These are phyloP conservation scores for Noccaea bulbosa DNA, from an alignment of 345 rosid genomes.

Conservation along the genomic window DNA sequence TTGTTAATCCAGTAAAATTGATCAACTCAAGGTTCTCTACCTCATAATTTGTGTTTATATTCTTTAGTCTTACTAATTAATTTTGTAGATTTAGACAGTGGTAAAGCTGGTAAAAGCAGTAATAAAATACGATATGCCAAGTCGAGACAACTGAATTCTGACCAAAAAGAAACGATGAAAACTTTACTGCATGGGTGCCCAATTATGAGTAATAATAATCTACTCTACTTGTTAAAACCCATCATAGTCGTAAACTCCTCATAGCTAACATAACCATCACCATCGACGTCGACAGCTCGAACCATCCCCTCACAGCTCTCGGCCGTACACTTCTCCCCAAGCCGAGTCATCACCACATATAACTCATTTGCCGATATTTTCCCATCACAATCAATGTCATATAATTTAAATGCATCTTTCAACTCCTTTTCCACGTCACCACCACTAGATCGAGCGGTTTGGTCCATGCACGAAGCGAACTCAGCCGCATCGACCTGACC, in stretches of 20 bases:
- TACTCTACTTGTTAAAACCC: slow-evolving; percentile 29
- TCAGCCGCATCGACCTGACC: slow-evolving; percentile 71
- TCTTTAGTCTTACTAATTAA: neutral
- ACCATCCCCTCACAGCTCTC: slow-evolving; percentile 72
- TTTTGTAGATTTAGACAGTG: neutral
- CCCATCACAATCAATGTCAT: slow-evolving; percentile 73
- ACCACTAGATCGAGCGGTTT: slow-evolving; percentile 22
- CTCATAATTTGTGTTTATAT: neutral
- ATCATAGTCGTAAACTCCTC: slow-evolving; percentile 89
- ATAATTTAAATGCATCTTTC: slow-evolving; percentile 71
- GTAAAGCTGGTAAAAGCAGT: too few species aligned
- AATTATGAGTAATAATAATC: neutral
- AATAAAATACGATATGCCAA: too few species aligned
- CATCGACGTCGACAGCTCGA: slow-evolving; percentile 69
- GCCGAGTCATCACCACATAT: slow-evolving; percentile 62
- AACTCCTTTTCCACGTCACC: slow-evolving; percentile 48
- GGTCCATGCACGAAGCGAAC: slow-evolving; percentile 48
- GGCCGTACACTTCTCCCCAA: slow-evolving; percentile 65
- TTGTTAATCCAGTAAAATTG: slow-evolving; percentile 3
- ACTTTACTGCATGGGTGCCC: neutral
- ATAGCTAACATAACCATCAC: slow-evolving; percentile 80
- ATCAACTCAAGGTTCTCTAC: neutral
- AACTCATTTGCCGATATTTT: slow-evolving; percentile 67
- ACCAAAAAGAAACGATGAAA: too few species aligned
- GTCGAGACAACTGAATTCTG: too few species aligned